phyloP scores from a whole-genome alignment of 148 eudicot species.

The Cornus kousa region DNA sequence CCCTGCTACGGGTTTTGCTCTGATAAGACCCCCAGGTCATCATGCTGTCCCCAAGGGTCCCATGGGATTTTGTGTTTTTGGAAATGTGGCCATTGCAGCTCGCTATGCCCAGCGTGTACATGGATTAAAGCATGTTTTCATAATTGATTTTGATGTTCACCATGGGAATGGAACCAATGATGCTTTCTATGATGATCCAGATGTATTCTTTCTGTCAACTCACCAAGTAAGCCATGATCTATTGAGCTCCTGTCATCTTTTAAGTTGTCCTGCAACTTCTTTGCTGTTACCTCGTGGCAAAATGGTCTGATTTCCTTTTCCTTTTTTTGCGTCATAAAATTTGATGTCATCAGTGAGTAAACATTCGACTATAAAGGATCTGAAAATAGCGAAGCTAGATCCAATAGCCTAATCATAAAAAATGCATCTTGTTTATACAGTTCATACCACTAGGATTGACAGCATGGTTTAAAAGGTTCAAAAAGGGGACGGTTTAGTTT shows the following conservation, averaged over 20 bases:
- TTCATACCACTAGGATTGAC: no score
- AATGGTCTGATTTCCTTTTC: neutral
- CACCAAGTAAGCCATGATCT: constrained; percentile 65
- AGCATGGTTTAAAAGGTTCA: no score
- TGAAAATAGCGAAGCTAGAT: no score
- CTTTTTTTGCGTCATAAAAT: neutral
- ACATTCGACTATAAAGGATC: no score
- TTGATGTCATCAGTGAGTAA: neutral
- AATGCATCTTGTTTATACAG: no score
- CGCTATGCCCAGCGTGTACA: constrained; percentile 84
- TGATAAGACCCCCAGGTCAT: constrained; percentile 95
- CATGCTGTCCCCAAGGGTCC: constrained; percentile 97
- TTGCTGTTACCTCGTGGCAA: constrained; percentile 1
- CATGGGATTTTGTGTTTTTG: constrained; percentile 96
- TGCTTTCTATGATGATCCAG: constrained; percentile 89
- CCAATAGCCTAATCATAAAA: no score
- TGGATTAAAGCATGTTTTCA: constrained; percentile 83
- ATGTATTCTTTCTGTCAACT: constrained; percentile 87
- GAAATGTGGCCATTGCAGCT: constrained; percentile 91
- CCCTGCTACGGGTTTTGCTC: constrained; percentile 81
- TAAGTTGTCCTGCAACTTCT: constrained; percentile 2
- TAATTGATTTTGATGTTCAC: constrained; percentile 95
- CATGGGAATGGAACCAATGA: constrained; percentile 98
- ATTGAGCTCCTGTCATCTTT: neutral
- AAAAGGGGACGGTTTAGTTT: no score